Base-by-base conservation (phyloP, 208 protist genomes). In the Leishmania lainsoni region DNA sequence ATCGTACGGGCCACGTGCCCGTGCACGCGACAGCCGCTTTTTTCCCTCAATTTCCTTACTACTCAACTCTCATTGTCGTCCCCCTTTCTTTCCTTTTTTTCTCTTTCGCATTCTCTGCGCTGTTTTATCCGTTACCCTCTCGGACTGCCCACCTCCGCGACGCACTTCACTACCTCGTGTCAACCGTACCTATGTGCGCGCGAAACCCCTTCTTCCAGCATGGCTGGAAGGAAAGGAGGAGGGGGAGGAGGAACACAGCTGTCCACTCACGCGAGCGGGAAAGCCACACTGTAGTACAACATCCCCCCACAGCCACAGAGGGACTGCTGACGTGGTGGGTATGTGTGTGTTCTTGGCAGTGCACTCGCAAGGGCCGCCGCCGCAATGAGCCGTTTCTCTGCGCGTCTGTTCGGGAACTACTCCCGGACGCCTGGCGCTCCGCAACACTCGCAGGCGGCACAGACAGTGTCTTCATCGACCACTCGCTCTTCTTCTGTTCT, bases 401-500 rank as follows among this genome's bases (percentile, higher is more conserved):
- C 29, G n/a, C 39, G 39, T 32, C 48, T 26, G 42, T 2, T 73
- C 45, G 69, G 45, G 69, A 51, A 51, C 26, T 73, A 73, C n/a
- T 35, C 69, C 69, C 69, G 69, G 10, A 45, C 45, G 51, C 61
- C 72, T 8, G 72, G 72, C 17, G 48, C 72, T 22, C 51, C 45
- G 32, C 72, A 56, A 32, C 72, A 76, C 56, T 17, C 63, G 14
- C 48, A 61, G 56, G 35, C 74, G 4, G 56, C 56, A 65, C 75
- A 81, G 2, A 32, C 48, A 45, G 65, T 65, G 32, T 59, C 42
- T 20, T 81, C 61, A 14, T 12, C 69, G 35, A 63, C 45, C 78
- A 42, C 66, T 59, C 85, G 88, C 3, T 82, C 80, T 26, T 73
- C 70, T 22, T 86, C 87, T 12, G 86, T 92, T 10, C 54, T 92